Evolutionary conservation across 345 rosid genomes (phyloP).

Genomic region (Eucalyptus tenuipes): DNA sequence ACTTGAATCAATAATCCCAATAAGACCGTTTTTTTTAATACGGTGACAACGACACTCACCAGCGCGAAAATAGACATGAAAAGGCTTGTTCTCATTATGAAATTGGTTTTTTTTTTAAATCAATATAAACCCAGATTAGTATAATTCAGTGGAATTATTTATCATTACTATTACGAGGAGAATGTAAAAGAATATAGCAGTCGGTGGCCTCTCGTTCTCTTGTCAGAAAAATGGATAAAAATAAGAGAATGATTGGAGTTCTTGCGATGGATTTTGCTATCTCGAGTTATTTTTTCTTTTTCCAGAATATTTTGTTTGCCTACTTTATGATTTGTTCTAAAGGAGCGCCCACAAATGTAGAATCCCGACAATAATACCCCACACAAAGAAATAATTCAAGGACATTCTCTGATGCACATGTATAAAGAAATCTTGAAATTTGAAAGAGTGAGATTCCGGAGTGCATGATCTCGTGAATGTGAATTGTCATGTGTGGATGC

Average conservation of each 20-base stretch:
- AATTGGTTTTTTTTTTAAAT: neutral
- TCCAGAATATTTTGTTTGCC: neutral
- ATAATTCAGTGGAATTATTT: neutral
- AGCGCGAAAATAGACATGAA: neutral
- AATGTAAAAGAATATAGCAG: neutral
- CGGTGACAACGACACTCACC: constrained; percentile 28
- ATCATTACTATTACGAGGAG: neutral
- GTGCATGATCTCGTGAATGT: neutral
- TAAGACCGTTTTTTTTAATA: neutral
- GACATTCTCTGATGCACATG: neutral
- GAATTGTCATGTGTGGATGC: neutral
- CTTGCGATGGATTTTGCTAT: neutral
- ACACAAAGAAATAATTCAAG: neutral
- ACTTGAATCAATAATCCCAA: neutral
- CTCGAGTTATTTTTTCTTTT: neutral
- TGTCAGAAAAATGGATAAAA: neutral
- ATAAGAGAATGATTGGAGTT: neutral
- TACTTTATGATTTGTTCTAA: neutral
- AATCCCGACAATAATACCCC: neutral
- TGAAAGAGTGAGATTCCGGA: neutral
- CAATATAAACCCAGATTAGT: neutral
- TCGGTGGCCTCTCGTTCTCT: neutral
- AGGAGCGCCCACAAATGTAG: neutral
- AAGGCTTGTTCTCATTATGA: neutral
- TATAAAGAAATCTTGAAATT: neutral